Conservation (phyloP, 2,329 filamentous ascomycete species). For the Harringtonia lauricola region DNA sequence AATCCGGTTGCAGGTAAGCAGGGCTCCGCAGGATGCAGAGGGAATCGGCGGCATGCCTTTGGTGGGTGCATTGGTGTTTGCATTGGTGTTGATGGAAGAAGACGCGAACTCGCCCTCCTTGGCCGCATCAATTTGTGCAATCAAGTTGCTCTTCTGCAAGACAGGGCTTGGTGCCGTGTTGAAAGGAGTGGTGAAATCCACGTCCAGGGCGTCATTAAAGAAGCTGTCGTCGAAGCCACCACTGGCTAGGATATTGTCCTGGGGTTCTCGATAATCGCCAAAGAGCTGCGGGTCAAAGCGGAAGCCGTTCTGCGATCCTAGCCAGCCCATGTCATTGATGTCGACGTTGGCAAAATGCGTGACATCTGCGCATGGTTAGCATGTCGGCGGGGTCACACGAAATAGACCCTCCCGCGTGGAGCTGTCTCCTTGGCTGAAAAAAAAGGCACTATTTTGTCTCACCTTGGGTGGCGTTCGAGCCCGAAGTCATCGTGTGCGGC, state of each 20-base stretch:
- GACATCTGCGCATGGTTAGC: slow-evolving; percentile 18
- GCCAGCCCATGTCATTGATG: slow-evolving; percentile 56
- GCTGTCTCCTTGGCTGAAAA: too few relatives aligned
- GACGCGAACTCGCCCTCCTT: slow-evolving; percentile 47
- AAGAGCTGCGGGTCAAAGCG: slow-evolving; percentile 89
- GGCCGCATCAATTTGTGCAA: slow-evolving; percentile 66
- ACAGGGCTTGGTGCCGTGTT: slow-evolving; percentile 46
- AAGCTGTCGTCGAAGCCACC: slow-evolving; percentile 60
- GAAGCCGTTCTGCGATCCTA: slow-evolving; percentile 70
- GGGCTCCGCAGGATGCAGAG: slow-evolving; percentile 11
- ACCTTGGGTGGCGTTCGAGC: slow-evolving; percentile 16
- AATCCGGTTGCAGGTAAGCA: slow-evolving; percentile 81
- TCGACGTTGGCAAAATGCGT: slow-evolving; percentile 31
- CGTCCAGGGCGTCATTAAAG: slow-evolving; percentile 67
- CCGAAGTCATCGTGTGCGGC: slow-evolving; percentile 37
- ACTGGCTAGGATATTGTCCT: slow-evolving; percentile 63
- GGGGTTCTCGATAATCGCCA: slow-evolving; percentile 82
- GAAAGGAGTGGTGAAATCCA: slow-evolving; percentile 73
- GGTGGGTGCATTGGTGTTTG: slow-evolving; percentile 36
- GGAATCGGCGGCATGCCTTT: neutral
- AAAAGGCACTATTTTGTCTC: too few relatives aligned
- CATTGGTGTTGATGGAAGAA: slow-evolving; percentile 24
- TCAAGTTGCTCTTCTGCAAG: slow-evolving; percentile 53
- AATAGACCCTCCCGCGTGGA: too few relatives aligned
- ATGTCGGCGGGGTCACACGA: too few relatives aligned